Evolutionary conservation across 2,329 filamentous ascomycete species (phyloP).

Genomic region (Pyrenochaeta sp.): DNA sequence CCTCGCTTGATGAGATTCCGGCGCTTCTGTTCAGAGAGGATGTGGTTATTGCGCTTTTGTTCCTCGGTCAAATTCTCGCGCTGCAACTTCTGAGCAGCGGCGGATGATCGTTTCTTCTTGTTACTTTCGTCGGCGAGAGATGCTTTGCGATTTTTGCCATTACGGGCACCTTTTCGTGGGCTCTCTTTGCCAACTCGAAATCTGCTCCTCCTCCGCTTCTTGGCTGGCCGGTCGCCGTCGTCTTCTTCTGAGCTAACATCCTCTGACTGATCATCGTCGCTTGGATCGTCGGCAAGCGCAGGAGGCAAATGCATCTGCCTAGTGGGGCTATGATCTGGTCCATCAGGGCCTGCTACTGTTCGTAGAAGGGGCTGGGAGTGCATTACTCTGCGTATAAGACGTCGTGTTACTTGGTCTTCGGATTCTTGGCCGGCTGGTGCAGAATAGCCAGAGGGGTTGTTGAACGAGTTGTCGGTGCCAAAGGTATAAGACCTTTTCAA

Average conservation of each 20-base stretch:
- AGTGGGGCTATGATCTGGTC: slow-evolving; percentile 15
- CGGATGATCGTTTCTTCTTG: slow-evolving; percentile 40
- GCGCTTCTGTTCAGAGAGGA: slow-evolving; percentile 86
- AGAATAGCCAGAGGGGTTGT: slow-evolving; percentile 38
- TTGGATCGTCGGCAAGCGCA: slow-evolving; percentile 12
- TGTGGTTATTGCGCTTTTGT: slow-evolving; percentile 86
- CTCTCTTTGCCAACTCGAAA: slow-evolving; percentile 17
- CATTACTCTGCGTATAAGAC: slow-evolving; percentile 34
- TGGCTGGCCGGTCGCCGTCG: slow-evolving; percentile 27
- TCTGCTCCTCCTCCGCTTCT: slow-evolving; percentile 38
- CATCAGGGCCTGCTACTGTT: slow-evolving; percentile 12
- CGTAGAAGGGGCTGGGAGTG: slow-evolving; percentile 28
- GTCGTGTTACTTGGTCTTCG: slow-evolving; percentile 33
- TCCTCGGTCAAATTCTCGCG: slow-evolving; percentile 74
- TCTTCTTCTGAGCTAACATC: slow-evolving; percentile 33
- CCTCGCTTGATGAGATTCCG: slow-evolving; percentile 82
- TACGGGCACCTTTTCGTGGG: slow-evolving; percentile 29
- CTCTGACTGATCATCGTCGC: slow-evolving; percentile 34
- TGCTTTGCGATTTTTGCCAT: slow-evolving; percentile 33
- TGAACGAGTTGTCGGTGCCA: slow-evolving; percentile 48
- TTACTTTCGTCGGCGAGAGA: slow-evolving; percentile 23
- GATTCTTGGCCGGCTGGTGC: slow-evolving; percentile 31
- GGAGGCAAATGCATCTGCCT: slow-evolving; percentile 9
- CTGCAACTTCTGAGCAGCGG: slow-evolving; percentile 37
- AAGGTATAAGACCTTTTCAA: slow-evolving; percentile 47